These are phyloP conservation scores for Suillus fuscotomentosus DNA, from an alignment of 768 basidiomycete genomes.

Conservation along the genomic window DNA sequence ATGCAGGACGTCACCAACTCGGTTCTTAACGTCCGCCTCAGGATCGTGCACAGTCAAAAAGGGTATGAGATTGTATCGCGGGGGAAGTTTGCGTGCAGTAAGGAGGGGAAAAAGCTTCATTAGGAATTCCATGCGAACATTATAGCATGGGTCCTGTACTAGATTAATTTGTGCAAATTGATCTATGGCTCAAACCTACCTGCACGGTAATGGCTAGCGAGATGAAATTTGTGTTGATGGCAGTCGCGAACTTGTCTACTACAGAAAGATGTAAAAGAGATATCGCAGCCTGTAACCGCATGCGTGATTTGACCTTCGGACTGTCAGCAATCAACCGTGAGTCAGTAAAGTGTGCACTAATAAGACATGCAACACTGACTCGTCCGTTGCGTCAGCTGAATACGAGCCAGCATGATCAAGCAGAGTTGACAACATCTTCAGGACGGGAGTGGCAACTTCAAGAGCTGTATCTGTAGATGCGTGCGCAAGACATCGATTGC, in stretches of 20 bases:
- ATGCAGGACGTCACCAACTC: conserved; percentile 41
- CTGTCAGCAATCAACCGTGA: conserved; percentile 30
- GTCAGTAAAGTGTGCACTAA: conserved; percentile 12
- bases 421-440: conserved; percentile 74
- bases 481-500: conserved; percentile 77
- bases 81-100: conserved; percentile 59
- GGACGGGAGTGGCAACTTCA: conserved; percentile 69
- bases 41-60: conserved; percentile 93
- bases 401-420: conserved; percentile 69
- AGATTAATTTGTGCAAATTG: not conserved
- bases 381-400: conserved; percentile 49
- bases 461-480: conserved; percentile 54
- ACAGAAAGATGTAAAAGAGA: conserved; percentile 78
- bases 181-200: conserved; percentile 41
- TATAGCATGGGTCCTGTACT: conserved; percentile 79
- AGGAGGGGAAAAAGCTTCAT: conserved; percentile 69
- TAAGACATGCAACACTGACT: conserved; percentile 35
- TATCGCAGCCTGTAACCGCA: conserved; percentile 81
- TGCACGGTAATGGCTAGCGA: conserved; percentile 73
- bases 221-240: conserved; percentile 62
- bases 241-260: conserved; percentile 52
- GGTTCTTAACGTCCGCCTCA: conserved; percentile 70
- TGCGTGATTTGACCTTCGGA: conserved; percentile 63
- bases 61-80: conserved; percentile 79
- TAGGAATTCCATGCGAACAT: conserved; percentile 79